Evolutionary conservation across 768 basidiomycete genomes (phyloP).

Genomic region (Boletales sp.): DNA sequence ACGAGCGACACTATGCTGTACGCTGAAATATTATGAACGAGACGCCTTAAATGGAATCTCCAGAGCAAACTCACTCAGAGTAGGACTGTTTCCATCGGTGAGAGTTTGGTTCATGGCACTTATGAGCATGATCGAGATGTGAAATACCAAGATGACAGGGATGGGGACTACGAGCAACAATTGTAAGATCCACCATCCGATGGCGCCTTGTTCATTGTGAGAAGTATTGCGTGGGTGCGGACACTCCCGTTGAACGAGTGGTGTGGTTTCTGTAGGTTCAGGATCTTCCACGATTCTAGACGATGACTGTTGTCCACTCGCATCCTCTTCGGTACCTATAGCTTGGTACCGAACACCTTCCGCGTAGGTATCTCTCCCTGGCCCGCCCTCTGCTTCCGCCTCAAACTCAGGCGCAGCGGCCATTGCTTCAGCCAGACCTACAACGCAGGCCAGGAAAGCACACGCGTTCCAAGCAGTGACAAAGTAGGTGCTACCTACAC

Average conservation of each 20-base stretch:
- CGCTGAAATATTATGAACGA: slow-evolving; percentile 34
- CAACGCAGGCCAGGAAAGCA: slow-evolving; percentile 38
- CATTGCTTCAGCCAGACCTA: slow-evolving; percentile 37
- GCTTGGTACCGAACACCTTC: slow-evolving; percentile 26
- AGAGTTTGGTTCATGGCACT: slow-evolving; percentile 54
- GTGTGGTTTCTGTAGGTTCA: slow-evolving; percentile 54
- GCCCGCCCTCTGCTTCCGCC: slow-evolving; percentile 1
- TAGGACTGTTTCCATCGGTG: slow-evolving; percentile 55
- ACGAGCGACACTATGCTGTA: slow-evolving; percentile 46
- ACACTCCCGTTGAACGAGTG: slow-evolving; percentile 41
- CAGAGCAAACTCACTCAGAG: slow-evolving; percentile 39
- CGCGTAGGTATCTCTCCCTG: slow-evolving; percentile 7
- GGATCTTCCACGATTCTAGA: slow-evolving; percentile 32
- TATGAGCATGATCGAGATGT: slow-evolving; percentile 47
- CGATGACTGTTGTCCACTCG: slow-evolving; percentile 9
- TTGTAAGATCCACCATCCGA: slow-evolving; percentile 59
- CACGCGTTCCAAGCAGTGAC: slow-evolving; percentile 52
- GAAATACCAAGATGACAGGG: slow-evolving; percentile 49
- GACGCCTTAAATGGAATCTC: neutral
- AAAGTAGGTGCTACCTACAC: slow-evolving; percentile 55
- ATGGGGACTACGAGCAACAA: slow-evolving; percentile 51
- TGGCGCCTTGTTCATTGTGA: slow-evolving; percentile 15
- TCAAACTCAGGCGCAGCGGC: slow-evolving; percentile 14
- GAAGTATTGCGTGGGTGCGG: slow-evolving; percentile 1
- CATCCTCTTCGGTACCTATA: slow-evolving; percentile 17